Evolutionary conservation across 192 early-diverging fungal species (phyloP).

Genomic region (Backusella mclennaniae): DNA sequence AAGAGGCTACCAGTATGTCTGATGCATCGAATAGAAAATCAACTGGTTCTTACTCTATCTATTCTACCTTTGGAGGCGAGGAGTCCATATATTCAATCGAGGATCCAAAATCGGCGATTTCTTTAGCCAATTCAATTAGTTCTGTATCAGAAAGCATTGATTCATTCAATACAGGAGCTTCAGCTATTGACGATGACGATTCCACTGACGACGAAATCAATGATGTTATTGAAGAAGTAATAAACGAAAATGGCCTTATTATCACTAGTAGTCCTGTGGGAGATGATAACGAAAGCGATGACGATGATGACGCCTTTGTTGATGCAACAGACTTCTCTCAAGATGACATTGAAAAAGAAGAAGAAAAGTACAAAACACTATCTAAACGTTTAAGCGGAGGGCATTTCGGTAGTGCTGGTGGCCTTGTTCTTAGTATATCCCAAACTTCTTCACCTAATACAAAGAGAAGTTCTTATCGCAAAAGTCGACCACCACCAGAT

Average conservation of each 20-base stretch:
- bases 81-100: conserved; percentile 9
- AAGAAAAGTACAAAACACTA: conserved; percentile 12
- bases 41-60: conserved; percentile 18
- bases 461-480: neutral
- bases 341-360: conserved; percentile 24
- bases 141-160: conserved; percentile 7
- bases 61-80: conserved; percentile 18
- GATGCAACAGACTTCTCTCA: conserved; percentile 19
- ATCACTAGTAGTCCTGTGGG: neutral
- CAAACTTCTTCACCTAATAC: neutral
- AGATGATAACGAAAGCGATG: neutral
- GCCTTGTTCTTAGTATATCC: conserved; percentile 29
- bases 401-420: conserved; percentile 36
- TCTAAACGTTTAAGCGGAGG: conserved; percentile 34
- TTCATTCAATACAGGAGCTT: conserved; percentile 21
- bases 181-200: neutral
- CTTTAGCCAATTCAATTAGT: neutral
- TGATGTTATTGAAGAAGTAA: neutral
- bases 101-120: neutral
- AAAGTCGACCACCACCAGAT: conserved; percentile 18
- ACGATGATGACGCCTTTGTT: conserved; percentile 29
- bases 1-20: neutral
- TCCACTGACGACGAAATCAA: neutral
- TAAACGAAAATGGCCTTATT: neutral
- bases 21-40: conserved; percentile 9